Percentiles rank a stretch among this genome's conserved stretches.
These are phyloP conservation scores for Coix lacrymajobi DNA, from an alignment of 176 grass and related monocot species.

Conservation along the genomic window DNA sequence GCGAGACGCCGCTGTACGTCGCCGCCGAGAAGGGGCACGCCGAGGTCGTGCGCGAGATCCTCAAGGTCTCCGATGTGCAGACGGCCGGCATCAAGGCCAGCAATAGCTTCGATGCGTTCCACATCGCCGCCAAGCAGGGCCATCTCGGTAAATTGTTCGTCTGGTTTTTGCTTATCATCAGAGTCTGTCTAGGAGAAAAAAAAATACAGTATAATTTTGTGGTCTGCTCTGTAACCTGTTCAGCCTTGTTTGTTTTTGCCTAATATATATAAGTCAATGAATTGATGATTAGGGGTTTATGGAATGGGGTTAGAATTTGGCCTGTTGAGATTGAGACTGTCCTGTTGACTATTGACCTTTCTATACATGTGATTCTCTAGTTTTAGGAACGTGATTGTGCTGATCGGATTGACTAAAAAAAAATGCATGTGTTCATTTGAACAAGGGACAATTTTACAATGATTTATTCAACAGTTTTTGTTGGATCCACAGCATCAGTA, in stretches of 20 bases:
- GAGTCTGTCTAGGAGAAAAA: neutral
- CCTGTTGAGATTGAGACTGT: neutral
- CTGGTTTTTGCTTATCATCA: neutral
- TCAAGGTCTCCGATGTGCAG: conserved; percentile 63
- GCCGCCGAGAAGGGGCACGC: conserved; percentile 74
- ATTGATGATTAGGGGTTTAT: conserved; percentile 12
- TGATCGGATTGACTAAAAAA: conserved; percentile 14
- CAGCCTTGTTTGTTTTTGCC: neutral
- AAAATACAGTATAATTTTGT: neutral
- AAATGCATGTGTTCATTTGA: neutral
- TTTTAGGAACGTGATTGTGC: neutral
- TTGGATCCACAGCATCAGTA: neutral
- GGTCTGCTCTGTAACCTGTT: neutral
- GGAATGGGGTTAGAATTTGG: neutral
- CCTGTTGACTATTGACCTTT: neutral
- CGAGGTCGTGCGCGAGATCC: conserved; percentile 66
- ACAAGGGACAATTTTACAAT: no score
- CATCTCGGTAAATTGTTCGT: conserved; percentile 51
- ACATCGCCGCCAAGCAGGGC: conserved; percentile 83
- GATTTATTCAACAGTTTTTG: neutral
- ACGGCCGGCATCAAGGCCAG: conserved; percentile 72
- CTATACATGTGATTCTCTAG: neutral
- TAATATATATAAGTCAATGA: neutral
- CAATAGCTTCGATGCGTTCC: conserved; percentile 84
- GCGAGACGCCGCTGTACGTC: conserved; percentile 78